Evolutionary conservation across 2,329 filamentous ascomycete genomes (phyloP), one percentile per base, ranked within the genome.

Genomic region (Colletotrichum trifolii): DNA sequence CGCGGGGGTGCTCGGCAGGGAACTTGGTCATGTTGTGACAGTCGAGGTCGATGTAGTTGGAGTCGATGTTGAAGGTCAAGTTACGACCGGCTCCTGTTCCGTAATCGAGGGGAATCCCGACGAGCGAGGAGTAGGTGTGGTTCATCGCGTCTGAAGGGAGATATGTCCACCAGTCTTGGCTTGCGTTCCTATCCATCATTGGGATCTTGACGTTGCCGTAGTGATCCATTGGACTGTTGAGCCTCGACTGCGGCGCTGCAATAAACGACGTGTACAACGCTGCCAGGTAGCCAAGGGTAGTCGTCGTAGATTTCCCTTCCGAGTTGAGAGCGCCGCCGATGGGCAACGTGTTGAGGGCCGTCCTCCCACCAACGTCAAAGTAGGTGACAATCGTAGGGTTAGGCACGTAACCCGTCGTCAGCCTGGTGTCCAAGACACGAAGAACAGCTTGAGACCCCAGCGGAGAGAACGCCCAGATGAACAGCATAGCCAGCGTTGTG

Each of bases 161-260:
- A 2, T 0, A 55, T 3, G 10, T 35, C 13, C 8, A 11, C 50
- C 61, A 64, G 8, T 39, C 17, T 1, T 12, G 7, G 8, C 48
- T 13, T 10, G 36, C 36, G 0, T 35, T 39, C 6, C 4, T 40
- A 34, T 39, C 36, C 39, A 67, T 64, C 25, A 66, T 70, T 2
- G 73, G 73, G 9, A 75, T 69, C 49, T 73, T 74, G 47, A 72
- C 67, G 54, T 75, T 74, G 2, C 71, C 72, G 71, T 70, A 74
- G 2, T 69, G 53, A 54, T 74, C 73, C 61, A 70, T 69, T 13
- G 49, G 60, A 15, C 64, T 56, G 3, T 48, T 33, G 36, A 71
- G 69, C 6, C 70, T 63, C 6, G 66, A 39, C 1, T 60, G 47
- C 0, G 73, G 70, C 4, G 69, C 64, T 8, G 70, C 56, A 8